Percentiles rank a stretch among this genome's conserved stretches.
Evolutionary conservation across 2,329 filamentous ascomycete genomes (phyloP).

Genomic region (Metarhizium album): DNA sequence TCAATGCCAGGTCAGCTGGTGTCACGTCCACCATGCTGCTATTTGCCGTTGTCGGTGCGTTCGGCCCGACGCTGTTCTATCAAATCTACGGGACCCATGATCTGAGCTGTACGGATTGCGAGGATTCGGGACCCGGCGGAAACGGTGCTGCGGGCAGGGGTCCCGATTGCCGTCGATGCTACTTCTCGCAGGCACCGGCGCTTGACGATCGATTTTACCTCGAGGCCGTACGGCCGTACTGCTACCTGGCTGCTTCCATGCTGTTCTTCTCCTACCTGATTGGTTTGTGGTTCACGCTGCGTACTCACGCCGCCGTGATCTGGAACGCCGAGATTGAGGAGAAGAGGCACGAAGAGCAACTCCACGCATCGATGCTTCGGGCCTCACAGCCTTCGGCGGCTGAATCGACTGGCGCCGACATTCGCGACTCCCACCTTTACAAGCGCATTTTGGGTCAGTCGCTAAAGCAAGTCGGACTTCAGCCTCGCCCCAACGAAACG

Average conservation of each 20-base stretch:
- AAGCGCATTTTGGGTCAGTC: slow-evolving; percentile 90
- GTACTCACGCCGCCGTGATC: slow-evolving; percentile 92
- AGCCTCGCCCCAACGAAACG: slow-evolving; percentile 37
- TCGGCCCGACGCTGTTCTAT: slow-evolving; percentile 93
- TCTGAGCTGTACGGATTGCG: slow-evolving; percentile 66
- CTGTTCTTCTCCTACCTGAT: slow-evolving; percentile 91
- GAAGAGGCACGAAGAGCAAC: slow-evolving; percentile 53
- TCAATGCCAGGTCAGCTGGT: slow-evolving; percentile 92
- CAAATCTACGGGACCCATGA: slow-evolving; percentile 98
- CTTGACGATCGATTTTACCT: slow-evolving; percentile 81
- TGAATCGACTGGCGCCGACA: slow-evolving; percentile 50
- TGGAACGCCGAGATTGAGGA: slow-evolving; percentile 82
- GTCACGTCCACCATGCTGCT: slow-evolving; percentile 97
- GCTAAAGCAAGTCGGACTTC: slow-evolving; percentile 68
- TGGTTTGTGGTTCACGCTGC: slow-evolving; percentile 86
- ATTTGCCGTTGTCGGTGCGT: slow-evolving; percentile 90
- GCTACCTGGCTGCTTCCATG: slow-evolving; percentile 73
- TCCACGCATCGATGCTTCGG: slow-evolving; percentile 22
- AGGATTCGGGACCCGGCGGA: slow-evolving; percentile 29
- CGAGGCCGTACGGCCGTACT: slow-evolving; percentile 86
- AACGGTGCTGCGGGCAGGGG: slow-evolving; percentile 26
- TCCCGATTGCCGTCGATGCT: slow-evolving; percentile 82
- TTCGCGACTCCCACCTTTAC: slow-evolving; percentile 82
- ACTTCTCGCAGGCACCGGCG: slow-evolving; percentile 79
- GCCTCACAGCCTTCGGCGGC: slow-evolving; percentile 27